These are phyloP conservation scores for Coemansia sp. DNA, from an alignment of 192 early-diverging fungal species.

Conservation along the genomic window DNA sequence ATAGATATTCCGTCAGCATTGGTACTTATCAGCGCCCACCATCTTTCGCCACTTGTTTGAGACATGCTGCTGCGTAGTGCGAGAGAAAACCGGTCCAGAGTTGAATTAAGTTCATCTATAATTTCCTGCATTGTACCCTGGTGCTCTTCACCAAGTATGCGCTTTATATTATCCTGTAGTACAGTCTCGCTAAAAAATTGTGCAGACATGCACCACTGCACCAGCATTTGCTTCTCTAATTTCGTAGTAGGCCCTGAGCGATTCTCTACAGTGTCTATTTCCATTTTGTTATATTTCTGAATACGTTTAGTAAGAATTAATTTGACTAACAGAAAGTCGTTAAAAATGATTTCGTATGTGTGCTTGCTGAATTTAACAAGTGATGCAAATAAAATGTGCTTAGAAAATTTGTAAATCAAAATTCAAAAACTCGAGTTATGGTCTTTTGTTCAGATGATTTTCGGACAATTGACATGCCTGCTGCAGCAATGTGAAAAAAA, in stretches of 20 bases:
- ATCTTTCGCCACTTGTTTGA: constrained; percentile 20
- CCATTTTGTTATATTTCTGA: not conserved
- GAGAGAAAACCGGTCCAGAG: constrained; percentile 20
- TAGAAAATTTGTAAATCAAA: too few species aligned
- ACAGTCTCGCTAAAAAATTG: constrained; percentile 24
- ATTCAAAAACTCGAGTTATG: too few species aligned
- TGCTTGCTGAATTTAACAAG: too few species aligned
- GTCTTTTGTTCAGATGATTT: too few species aligned
- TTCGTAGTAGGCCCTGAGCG: not conserved
- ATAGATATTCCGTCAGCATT: constrained; percentile 31
- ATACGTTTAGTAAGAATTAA: too few species aligned
- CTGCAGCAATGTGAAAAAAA: too few species aligned
- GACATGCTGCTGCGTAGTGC: constrained; percentile 40
- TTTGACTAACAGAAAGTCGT: too few species aligned
- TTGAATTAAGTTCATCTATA: constrained; percentile 20
- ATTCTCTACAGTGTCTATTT: not conserved
- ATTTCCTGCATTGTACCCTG: not conserved
- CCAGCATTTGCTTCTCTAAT: constrained; percentile 18
- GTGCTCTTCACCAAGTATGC: constrained; percentile 9
- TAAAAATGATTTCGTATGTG: too few species aligned
- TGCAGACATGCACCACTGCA: constrained; percentile 50
- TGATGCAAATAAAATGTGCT: too few species aligned
- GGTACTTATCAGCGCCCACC: constrained; percentile 37
- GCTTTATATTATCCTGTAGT: constrained; percentile 15
- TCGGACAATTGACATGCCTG: too few species aligned